These are phyloP conservation scores for Margaritispora aquatica DNA, from an alignment of 495 filamentous ascomycete genomes.

Conservation along the genomic window DNA sequence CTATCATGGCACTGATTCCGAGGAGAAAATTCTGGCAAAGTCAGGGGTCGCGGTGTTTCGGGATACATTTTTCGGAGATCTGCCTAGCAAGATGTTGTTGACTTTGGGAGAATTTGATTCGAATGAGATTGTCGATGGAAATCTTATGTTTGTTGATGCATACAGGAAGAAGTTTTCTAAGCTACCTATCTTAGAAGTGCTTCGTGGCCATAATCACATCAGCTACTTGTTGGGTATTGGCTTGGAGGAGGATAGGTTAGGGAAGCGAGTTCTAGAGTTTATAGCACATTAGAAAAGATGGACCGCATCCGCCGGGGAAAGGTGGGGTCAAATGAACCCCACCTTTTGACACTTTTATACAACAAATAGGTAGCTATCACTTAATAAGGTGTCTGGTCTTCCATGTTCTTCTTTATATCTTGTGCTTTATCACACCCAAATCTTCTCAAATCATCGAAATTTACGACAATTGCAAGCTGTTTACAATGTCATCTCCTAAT, in stretches of 20 bases:
- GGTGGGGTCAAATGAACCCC: background rate
- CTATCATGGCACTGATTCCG: background rate
- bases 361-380: background rate
- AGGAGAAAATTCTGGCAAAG: background rate
- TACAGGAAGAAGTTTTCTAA: background rate
- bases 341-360: background rate
- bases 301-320: background rate
- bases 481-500: background rate
- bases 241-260: background rate
- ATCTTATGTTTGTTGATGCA: background rate
- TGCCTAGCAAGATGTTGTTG: background rate
- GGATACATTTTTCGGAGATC: background rate
- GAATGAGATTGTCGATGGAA: background rate
- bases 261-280: background rate
- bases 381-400: background rate
- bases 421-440: background rate
- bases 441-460: background rate
- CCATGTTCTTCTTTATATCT: background rate
- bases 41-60: background rate
- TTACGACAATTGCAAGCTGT: background rate
- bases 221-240: background rate
- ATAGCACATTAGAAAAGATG: background rate
- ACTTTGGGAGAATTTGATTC: background rate
- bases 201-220: background rate
- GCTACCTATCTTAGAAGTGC: background rate